These are phyloP conservation scores for Huiozyma naganishii DNA, from an alignment of 805 yeast species.

Conservation along the genomic window DNA sequence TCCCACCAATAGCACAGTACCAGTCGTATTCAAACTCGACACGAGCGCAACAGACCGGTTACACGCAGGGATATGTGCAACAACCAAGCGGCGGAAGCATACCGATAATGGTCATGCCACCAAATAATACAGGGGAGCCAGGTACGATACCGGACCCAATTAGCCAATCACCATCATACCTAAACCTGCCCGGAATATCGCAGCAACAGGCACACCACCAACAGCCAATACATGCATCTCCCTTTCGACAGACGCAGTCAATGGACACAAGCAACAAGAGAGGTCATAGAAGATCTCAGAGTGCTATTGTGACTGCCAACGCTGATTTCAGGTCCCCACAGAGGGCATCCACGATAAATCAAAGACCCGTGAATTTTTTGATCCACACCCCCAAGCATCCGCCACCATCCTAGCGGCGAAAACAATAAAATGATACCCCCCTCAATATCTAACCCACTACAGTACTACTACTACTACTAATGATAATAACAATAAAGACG, in stretches of 20 bases:
- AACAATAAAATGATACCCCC: too few relatives aligned
- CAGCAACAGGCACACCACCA: neutral
- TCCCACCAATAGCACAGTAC: too few relatives aligned
- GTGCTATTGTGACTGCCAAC: slow-evolving; percentile 13
- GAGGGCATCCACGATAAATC: slow-evolving; percentile 5
- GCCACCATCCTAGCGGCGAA: slow-evolving; percentile 15
- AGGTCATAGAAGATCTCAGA: slow-evolving; percentile 22
- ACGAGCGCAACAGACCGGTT: too few relatives aligned
- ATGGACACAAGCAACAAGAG: neutral
- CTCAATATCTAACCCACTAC: too few relatives aligned
- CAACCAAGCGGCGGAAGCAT: neutral
- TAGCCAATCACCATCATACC: too few relatives aligned
- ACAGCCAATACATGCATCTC: slow-evolving; percentile 1
- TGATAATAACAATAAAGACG: too few relatives aligned
- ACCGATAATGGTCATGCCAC: neutral
- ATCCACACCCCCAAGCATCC: slow-evolving; percentile 28
- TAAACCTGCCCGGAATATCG: neutral
- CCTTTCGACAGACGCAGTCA: neutral
- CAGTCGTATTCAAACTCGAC: too few relatives aligned
- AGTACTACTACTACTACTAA: too few relatives aligned
- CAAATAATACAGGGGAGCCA: neutral
- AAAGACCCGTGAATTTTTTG: slow-evolving; percentile 22
- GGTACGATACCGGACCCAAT: neutral
- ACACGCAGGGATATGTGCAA: neutral
- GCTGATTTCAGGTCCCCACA: slow-evolving; percentile 8